Conservation (phyloP, 345 rosid species). For the Rhodamnia argentea region DNA sequence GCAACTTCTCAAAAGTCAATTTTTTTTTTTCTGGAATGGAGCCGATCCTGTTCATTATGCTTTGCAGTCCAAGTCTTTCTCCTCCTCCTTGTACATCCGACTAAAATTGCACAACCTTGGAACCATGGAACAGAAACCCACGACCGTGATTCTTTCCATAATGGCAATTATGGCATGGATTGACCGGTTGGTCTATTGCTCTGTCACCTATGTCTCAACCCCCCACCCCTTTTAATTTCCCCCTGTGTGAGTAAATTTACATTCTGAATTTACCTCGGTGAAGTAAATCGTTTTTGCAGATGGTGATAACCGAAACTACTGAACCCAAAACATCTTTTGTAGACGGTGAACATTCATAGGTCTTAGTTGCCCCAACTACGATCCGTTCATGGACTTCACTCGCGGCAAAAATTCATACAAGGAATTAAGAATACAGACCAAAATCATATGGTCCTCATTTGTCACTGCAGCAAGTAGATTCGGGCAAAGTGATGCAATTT, state of each 20-base stretch:
- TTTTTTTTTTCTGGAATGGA: not conserved
- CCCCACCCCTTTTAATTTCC: too few species aligned
- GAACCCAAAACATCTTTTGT: not conserved
- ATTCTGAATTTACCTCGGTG: not conserved
- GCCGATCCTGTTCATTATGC: not conserved
- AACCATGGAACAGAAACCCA: not conserved
- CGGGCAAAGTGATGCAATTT: not conserved
- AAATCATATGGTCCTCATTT: not conserved
- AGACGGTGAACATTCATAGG: not conserved
- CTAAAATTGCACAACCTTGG: not conserved
- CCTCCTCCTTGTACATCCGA: not conserved
- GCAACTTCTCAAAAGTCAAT: not conserved
- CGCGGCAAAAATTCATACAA: not conserved
- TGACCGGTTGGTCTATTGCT: not conserved
- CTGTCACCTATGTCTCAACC: too few species aligned
- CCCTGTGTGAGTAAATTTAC: not conserved
- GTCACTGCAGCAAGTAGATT: not conserved
- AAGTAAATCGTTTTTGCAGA: not conserved
- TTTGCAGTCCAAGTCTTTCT: not conserved
- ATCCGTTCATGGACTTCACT: not conserved
- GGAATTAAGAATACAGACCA: not conserved
- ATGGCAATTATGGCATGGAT: not conserved
- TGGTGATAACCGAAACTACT: not conserved
- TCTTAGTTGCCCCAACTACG: not conserved
- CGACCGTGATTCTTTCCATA: not conserved